Conservation (phyloP, 352 stramenopile species). For the Phytophthora boehmeriae region DNA sequence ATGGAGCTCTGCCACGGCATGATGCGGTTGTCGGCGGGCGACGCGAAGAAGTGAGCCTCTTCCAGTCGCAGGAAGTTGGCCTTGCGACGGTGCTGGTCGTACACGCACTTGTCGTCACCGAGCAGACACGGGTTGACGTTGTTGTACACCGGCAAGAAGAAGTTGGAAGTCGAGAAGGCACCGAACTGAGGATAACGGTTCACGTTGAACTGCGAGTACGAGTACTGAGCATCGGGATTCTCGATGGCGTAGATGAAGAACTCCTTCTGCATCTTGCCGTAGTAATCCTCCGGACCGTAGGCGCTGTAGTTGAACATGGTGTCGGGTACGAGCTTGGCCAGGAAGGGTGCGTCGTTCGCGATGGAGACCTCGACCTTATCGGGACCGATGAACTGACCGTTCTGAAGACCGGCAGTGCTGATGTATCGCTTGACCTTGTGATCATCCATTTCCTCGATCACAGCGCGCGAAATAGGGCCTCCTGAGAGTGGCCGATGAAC, state of each 20-base stretch:
- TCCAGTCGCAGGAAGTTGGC: slow-evolving; percentile 43
- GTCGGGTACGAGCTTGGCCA: slow-evolving; percentile 23
- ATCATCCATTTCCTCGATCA: slow-evolving; percentile 55
- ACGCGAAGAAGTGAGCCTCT: slow-evolving; percentile 48
- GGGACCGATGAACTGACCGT: slow-evolving; percentile 51
- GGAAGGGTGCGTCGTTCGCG: slow-evolving; percentile 5
- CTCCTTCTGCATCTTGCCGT: slow-evolving; percentile 43
- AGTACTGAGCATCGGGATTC: slow-evolving; percentile 29
- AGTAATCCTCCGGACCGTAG: slow-evolving; percentile 16
- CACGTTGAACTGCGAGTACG: slow-evolving; percentile 39
- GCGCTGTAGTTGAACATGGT: slow-evolving; percentile 28
- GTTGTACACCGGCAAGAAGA: slow-evolving; percentile 44
- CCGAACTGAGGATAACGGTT: slow-evolving; percentile 30
- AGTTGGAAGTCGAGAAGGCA: slow-evolving; percentile 29
- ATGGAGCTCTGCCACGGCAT: slow-evolving; percentile 49
- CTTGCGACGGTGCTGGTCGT: slow-evolving; percentile 37
- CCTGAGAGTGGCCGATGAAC: slow-evolving; percentile 48
- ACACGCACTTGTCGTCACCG: slow-evolving; percentile 13
- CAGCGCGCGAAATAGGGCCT: slow-evolving; percentile 34
- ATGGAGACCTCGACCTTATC: slow-evolving; percentile 25
- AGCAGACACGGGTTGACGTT: slow-evolving; percentile 25
- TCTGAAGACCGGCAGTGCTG: slow-evolving; percentile 43
- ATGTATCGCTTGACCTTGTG: slow-evolving; percentile 48
- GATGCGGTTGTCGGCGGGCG: slow-evolving; percentile 33
- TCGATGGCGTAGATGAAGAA: slow-evolving; percentile 32